These are phyloP conservation scores for Quercus bicolor DNA, from an alignment of 306 rosid species.

Conservation along the genomic window DNA sequence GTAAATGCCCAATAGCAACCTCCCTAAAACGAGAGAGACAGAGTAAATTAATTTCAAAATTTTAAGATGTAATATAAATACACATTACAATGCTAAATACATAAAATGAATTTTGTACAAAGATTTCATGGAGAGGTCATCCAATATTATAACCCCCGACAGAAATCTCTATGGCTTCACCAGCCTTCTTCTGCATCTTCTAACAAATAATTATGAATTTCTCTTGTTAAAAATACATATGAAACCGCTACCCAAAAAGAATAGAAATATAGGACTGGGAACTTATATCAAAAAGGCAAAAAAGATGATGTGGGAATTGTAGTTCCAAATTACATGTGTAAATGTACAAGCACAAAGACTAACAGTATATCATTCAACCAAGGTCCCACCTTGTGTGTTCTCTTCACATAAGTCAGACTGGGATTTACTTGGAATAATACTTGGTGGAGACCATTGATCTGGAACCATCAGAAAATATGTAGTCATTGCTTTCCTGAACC, in stretches of 20 bases:
- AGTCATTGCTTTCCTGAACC: conserved; percentile 97
- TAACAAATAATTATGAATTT: conserved; percentile 36
- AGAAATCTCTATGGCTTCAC: conserved; percentile 47
- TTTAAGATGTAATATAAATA: conserved; percentile 30
- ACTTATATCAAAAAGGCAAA: conserved; percentile 1
- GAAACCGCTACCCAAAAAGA: conserved; percentile 43
- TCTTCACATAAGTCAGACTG: conserved; percentile 70
- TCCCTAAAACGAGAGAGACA: background rate
- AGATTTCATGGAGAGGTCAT: conserved; percentile 61
- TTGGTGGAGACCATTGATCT: conserved; percentile 86
- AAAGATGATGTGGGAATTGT: conserved; percentile 22
- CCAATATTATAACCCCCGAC: conserved; percentile 56
- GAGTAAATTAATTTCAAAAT: conserved; percentile 12
- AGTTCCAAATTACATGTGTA: conserved; percentile 34
- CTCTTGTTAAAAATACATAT: conserved; percentile 33
- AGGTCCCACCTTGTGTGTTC: conserved; percentile 38
- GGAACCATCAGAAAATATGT: conserved; percentile 96
- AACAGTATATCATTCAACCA: conserved; percentile 51
- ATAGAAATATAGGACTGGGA: conserved; percentile 9
- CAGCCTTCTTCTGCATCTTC: conserved; percentile 43
- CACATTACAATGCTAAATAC: conserved; percentile 37
- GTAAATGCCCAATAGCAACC: no score
- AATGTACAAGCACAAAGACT: conserved; percentile 32
- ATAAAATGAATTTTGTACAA: conserved; percentile 49
- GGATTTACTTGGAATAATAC: conserved; percentile 50